phyloP scores from a whole-genome alignment of 768 basidiomycete genomes.

The Gautieria morchelliformis region DNA sequence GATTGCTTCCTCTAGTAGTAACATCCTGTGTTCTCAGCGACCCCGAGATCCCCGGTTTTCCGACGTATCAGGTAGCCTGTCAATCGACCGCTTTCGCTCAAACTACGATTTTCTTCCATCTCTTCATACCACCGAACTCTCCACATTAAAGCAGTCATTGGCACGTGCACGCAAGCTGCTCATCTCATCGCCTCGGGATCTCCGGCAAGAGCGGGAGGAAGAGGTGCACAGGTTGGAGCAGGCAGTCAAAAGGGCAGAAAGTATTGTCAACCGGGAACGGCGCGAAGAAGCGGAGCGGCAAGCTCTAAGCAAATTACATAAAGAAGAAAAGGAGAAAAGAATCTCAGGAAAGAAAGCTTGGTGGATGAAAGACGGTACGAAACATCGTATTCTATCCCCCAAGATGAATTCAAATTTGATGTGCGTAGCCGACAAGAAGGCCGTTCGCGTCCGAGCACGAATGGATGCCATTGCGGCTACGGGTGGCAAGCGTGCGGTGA shows the following conservation, averaged over 20 bases:
- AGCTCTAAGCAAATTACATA: slow-evolving; percentile 43
- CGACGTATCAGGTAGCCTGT: slow-evolving; percentile 58
- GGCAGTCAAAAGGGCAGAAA: slow-evolving; percentile 70
- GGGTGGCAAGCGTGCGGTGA: slow-evolving; percentile 75
- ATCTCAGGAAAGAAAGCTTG: slow-evolving; percentile 72
- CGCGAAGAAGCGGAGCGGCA: slow-evolving; percentile 62
- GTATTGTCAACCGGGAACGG: slow-evolving; percentile 61
- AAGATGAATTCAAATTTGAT: not conserved
- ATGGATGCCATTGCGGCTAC: slow-evolving; percentile 68
- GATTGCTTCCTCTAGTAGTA: not conserved
- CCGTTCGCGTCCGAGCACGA: slow-evolving; percentile 60
- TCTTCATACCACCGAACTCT: slow-evolving; percentile 55
- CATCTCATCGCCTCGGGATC: slow-evolving; percentile 47
- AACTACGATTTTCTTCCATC: slow-evolving; percentile 70
- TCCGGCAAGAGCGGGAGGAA: slow-evolving; percentile 48
- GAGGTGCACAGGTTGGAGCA: slow-evolving; percentile 65
- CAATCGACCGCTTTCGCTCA: slow-evolving; percentile 50
- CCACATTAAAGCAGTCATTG: slow-evolving; percentile 52
- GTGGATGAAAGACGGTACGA: slow-evolving; percentile 73
- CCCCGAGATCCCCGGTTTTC: slow-evolving; percentile 84
- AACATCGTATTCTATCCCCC: not conserved
- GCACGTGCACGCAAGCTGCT: slow-evolving; percentile 60
- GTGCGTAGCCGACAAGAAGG: slow-evolving; percentile 63
- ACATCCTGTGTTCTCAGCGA: slow-evolving; percentile 35
- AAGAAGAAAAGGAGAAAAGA: slow-evolving; percentile 57